phyloP scores from a whole-genome alignment of 2,329 filamentous ascomycete genomes.

The Acrocalymma vagum region DNA sequence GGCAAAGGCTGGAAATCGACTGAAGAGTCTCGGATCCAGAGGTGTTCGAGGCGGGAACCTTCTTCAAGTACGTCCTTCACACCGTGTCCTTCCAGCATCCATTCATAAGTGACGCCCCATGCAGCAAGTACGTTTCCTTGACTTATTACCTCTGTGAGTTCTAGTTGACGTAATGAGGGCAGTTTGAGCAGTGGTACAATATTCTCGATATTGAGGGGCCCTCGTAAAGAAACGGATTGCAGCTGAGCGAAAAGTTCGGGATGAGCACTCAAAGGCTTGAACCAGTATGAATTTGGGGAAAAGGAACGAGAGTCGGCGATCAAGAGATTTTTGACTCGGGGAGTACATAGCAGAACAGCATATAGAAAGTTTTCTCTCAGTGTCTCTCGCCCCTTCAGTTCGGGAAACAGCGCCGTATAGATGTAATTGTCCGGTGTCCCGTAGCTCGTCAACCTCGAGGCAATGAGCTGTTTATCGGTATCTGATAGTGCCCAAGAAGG shows the following conservation, averaged over 20 bases:
- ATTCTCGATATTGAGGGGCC: slow-evolving; percentile 14
- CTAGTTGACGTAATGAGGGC: slow-evolving; percentile 9
- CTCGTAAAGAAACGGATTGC: slow-evolving; percentile 8
- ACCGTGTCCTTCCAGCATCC: slow-evolving; percentile 5
- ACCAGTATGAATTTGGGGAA: no score
- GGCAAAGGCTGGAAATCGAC: background rate
- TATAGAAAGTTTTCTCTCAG: no score
- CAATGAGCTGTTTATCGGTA: no score
- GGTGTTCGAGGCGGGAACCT: slow-evolving; percentile 10
- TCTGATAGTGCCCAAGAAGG: no score
- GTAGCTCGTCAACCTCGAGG: no score
- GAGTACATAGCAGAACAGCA: no score
- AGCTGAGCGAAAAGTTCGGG: slow-evolving; percentile 7
- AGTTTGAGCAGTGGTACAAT: slow-evolving; percentile 15
- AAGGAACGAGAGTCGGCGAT: no score
- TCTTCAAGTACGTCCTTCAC: background rate
- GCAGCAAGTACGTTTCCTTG: no score
- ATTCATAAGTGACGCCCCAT: slow-evolving; percentile 8
- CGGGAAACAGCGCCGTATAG: no score
- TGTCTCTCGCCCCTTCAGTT: no score
- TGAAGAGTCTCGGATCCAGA: slow-evolving; percentile 5
- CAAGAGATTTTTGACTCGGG: no score
- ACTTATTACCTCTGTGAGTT: slow-evolving; percentile 4
- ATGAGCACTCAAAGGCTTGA: slow-evolving; percentile 4
- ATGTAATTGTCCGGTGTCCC: no score